phyloP scores from a whole-genome alignment of 2,329 filamentous ascomycete genomes.

The Cytospora piceicola region DNA sequence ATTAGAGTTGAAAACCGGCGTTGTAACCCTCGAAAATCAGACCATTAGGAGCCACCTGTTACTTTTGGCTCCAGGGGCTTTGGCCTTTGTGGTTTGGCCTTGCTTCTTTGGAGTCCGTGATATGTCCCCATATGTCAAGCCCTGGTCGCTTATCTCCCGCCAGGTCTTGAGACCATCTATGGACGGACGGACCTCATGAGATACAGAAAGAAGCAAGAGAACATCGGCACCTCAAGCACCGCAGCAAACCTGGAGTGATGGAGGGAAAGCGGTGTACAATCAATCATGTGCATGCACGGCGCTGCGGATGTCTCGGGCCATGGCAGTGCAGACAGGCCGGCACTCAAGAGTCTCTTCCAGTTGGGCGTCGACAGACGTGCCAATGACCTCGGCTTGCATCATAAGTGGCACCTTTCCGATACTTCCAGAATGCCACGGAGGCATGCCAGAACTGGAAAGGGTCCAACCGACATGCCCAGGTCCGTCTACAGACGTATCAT shows the following conservation, averaged over 20 bases:
- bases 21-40: neutral
- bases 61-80: neutral
- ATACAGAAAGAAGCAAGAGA: neutral
- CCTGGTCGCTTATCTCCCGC: neutral
- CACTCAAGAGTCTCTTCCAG: neutral
- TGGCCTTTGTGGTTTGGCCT: neutral
- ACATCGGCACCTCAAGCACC: no score
- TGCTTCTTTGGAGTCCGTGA: neutral
- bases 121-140: neutral
- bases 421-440: no score
- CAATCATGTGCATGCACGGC: neutral
- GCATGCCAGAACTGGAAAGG: no score
- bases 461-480: no score
- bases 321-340: neutral
- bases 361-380: no score
- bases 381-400: no score
- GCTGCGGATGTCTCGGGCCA: no score
- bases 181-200: neutral
- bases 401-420: no score
- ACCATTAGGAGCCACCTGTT: neutral
- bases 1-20: neutral
- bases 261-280: neutral
- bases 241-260: neutral
- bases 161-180: no score
- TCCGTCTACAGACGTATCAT: no score